phyloP scores from a whole-genome alignment of 495 filamentous ascomycete genomes.

The Penicillium paradoxum region DNA sequence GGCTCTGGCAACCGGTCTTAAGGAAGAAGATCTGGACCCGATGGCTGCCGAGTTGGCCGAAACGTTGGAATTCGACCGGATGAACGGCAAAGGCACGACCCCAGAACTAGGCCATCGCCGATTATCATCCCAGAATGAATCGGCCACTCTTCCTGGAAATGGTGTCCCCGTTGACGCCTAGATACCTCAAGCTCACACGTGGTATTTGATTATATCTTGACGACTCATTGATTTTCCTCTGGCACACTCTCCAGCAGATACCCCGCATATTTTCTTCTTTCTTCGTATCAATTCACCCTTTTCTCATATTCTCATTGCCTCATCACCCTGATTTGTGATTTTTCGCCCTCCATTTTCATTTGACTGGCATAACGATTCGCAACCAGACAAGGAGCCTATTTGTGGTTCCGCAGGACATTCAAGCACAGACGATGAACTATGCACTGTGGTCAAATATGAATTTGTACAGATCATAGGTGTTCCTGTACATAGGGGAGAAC shows the following conservation, averaged over 20 bases:
- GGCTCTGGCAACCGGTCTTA: constrained; percentile 45
- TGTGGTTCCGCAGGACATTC: neutral
- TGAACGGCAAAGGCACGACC: constrained; percentile 36
- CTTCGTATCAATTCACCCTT: too few species aligned
- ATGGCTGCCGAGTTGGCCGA: constrained; percentile 46
- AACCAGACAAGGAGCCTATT: neutral
- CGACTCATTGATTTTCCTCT: constrained; percentile 34
- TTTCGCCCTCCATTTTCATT: constrained; percentile 7
- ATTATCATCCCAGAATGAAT: constrained; percentile 21
- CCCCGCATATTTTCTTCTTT: constrained; percentile 18
- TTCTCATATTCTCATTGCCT: too few species aligned
- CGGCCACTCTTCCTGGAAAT: constrained; percentile 21
- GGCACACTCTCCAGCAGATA: constrained; percentile 21
- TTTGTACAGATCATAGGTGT: neutral
- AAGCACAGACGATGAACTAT: neutral
- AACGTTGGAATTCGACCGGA: constrained; percentile 44
- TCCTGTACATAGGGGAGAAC: neutral
- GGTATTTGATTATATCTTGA: constrained; percentile 18
- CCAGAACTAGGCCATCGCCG: constrained; percentile 24
- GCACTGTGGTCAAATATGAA: neutral
- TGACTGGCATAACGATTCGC: neutral
- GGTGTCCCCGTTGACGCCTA: constrained; percentile 38
- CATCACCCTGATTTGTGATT: too few species aligned
- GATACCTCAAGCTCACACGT: neutral
- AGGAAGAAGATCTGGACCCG: constrained; percentile 46